These are phyloP conservation scores for Pouteria glomerata DNA, from an alignment of 148 eudicot species.

Conservation along the genomic window DNA sequence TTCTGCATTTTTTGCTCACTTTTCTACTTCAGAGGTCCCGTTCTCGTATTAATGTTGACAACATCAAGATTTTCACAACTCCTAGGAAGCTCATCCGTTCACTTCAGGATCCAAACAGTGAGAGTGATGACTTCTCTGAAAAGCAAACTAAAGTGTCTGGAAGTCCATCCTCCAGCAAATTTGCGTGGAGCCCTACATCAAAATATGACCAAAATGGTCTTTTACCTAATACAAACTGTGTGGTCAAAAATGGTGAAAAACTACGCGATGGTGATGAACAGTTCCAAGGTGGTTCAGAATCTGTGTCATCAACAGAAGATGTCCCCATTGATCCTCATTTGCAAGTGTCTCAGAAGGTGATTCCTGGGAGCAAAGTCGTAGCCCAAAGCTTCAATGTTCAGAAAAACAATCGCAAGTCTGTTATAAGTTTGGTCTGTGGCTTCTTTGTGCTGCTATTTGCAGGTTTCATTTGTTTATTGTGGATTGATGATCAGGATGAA, in stretches of 20 bases:
- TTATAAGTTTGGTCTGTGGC: slow-evolving; percentile 16
- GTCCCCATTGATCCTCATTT: slow-evolving; percentile 12
- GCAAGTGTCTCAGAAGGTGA: slow-evolving; percentile 15
- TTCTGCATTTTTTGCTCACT: slow-evolving; percentile 1
- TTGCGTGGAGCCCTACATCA: slow-evolving; percentile 38
- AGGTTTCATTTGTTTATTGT: slow-evolving; percentile 31
- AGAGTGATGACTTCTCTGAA: slow-evolving; percentile 27
- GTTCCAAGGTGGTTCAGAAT: slow-evolving; percentile 40
- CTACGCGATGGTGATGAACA: slow-evolving; percentile 21
- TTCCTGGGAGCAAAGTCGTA: slow-evolving; percentile 22
- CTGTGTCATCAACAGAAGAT: slow-evolving; percentile 71
- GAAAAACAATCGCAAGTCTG: slow-evolving; percentile 23
- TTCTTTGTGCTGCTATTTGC: slow-evolving; percentile 32
- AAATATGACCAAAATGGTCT: slow-evolving; percentile 29
- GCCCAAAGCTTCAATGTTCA: slow-evolving; percentile 5
- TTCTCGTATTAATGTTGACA: slow-evolving; percentile 46
- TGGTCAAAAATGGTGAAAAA: slow-evolving; percentile 14
- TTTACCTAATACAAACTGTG: slow-evolving; percentile 14
- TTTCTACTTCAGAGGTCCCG: slow-evolving; percentile 47
- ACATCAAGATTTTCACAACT: slow-evolving; percentile 56
- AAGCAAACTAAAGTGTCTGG: slow-evolving; percentile 32
- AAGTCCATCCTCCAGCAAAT: slow-evolving; percentile 43
- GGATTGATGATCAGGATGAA: slow-evolving; percentile 38
- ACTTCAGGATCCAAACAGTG: slow-evolving; percentile 59
- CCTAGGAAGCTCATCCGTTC: slow-evolving; percentile 75